Evolutionary conservation across 352 stramenopile species (phyloP).

Genomic region (Phytopythium boreale): DNA sequence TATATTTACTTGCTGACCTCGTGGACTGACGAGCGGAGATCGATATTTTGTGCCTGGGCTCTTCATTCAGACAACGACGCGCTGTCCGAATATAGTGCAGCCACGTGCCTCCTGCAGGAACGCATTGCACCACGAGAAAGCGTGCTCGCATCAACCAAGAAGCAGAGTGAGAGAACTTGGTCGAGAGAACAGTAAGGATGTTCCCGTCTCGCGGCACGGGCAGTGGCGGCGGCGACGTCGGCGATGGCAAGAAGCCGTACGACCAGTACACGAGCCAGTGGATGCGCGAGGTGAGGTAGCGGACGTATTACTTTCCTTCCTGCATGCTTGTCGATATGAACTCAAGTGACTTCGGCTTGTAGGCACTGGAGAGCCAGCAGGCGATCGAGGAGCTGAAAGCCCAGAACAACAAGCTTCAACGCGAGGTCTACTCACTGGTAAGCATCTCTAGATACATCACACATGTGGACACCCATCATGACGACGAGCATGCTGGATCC

Average conservation of each 20-base stretch:
- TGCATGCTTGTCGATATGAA: not conserved
- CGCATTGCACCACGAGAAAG: not conserved
- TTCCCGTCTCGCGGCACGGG: not conserved
- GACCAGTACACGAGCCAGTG: constrained; percentile 49
- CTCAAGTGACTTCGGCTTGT: too few species aligned
- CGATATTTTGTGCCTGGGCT: not conserved
- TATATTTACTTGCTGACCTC: constrained; percentile 2
- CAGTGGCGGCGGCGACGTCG: constrained; percentile 10
- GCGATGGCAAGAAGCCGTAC: constrained; percentile 39
- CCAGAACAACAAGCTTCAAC: constrained; percentile 59
- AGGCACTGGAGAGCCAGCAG: constrained; percentile 52
- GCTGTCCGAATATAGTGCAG: not conserved
- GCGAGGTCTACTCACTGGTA: constrained; percentile 53
- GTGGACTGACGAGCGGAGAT: not conserved
- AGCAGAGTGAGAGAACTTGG: not conserved
- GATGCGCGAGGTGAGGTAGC: constrained; percentile 55
- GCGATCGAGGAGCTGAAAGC: constrained; percentile 50
- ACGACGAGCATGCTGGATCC: not conserved
- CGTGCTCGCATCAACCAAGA: not conserved
- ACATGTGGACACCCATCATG: not conserved
- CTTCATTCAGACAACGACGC: not conserved
- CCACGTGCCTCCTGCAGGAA: not conserved
- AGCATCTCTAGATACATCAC: not conserved
- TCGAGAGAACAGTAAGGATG: not conserved
- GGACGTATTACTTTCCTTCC: not conserved